Evolutionary conservation across 2,329 filamentous ascomycete species (phyloP), one percentile per base, ranked within the genome.

Genomic region (Penicillium verrucosum): DNA sequence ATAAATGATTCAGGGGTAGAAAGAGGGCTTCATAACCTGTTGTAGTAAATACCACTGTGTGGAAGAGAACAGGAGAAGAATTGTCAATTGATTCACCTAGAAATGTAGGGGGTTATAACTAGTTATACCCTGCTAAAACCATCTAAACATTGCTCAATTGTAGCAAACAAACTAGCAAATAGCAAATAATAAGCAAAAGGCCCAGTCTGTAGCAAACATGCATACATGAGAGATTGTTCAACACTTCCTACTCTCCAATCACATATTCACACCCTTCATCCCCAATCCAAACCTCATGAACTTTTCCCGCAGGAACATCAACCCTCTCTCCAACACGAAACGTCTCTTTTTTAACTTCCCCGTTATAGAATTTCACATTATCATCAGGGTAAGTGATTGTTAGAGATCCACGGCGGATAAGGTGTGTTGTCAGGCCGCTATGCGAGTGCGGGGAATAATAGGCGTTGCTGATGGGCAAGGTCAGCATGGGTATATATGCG

Each of bases 251-350:
- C 65, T 85, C 82, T 25, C 82, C 82, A 68, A 85, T 84, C 27
- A 85, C 81, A 75, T 84, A 85, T 58, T 82, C 83, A 69, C 83
- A 86, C 1, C 84, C 84, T 40, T 80, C 74, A 8, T 71, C 60
- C 0, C 84, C 83, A 61, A 86, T 81, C 83, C 83, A 86, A 1
- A 86, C 83, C 69, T 86, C 82, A 65, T 86, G 83, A 23, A 79
- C 54, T 62, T 79, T 79, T 2, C 78, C 75, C 0, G 81, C 82
- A 25, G 82, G 80, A 0, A 86, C 83, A 70, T 86, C 83, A 18
- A 85, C 70, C 59, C 84, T 72, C 1, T 75, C 76, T 2, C 84
- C 84, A 0, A 75, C 73, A 0, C 81, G 79, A 60, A 84, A 83
- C 0, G 80, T 85, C 70, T 85, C 78, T 60, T 81, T 84, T 47